Conservation (phyloP, 306 rosid species). For the Vicia faba region DNA sequence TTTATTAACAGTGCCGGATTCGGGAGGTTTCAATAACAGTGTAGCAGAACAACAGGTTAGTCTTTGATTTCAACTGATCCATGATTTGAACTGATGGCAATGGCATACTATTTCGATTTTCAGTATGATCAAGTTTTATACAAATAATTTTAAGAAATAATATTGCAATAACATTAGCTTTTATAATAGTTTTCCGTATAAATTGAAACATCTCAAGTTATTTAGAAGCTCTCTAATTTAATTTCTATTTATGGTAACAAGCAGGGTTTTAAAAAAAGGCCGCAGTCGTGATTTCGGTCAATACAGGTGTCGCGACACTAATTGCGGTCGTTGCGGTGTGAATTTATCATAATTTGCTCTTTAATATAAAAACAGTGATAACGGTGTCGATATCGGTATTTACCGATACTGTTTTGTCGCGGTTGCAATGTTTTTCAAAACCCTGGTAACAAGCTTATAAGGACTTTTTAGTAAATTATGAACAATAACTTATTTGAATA, state of each 20-base stretch:
- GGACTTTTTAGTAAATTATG: background rate
- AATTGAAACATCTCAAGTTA: background rate
- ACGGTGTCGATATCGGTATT: no score
- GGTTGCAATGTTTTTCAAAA: no score
- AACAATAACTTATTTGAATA: background rate
- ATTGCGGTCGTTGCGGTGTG: no score
- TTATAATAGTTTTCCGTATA: background rate
- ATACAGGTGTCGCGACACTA: no score
- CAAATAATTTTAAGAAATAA: background rate
- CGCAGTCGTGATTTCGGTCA: no score
- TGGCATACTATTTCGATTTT: conserved; percentile 23
- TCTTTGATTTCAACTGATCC: conserved; percentile 19
- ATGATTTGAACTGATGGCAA: no score
- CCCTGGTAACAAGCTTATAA: background rate
- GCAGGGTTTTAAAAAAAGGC: no score
- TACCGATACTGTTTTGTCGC: no score
- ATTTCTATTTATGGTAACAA: background rate
- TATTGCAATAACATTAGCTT: background rate
- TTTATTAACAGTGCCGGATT: conserved; percentile 63
- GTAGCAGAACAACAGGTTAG: conserved; percentile 97
- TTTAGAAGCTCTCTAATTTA: background rate
- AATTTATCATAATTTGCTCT: no score
- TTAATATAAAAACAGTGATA: no score
- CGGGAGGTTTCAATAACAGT: conserved; percentile 94
- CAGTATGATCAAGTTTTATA: background rate